phyloP scores from a whole-genome alignment of 2,329 filamentous ascomycete genomes.

The Trichoderma gracile region DNA sequence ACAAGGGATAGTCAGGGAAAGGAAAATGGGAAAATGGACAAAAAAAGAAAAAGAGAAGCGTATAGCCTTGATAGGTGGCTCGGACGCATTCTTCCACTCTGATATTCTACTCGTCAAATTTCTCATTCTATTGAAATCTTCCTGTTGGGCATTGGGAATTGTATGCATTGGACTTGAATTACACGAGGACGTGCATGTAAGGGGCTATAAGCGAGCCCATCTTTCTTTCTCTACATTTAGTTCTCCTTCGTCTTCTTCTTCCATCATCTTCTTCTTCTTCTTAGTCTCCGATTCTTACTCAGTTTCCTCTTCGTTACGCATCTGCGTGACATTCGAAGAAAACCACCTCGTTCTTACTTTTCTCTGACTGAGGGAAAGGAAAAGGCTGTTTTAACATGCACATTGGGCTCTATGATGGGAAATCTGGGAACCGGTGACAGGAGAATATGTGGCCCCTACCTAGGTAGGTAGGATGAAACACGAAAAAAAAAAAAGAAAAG shows the following conservation, averaged over 20 bases:
- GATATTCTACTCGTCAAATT: not conserved
- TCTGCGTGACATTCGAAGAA: too few relatives aligned
- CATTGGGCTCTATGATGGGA: too few relatives aligned
- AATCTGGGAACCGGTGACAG: too few relatives aligned
- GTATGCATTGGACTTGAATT: not conserved
- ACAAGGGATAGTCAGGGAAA: not conserved
- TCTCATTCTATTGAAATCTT: not conserved
- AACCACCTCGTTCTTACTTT: too few relatives aligned
- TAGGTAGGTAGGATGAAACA: too few relatives aligned
- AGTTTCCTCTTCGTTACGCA: not conserved
- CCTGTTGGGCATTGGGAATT: too few relatives aligned
- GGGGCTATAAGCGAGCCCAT: not conserved
- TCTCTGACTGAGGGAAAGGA: too few relatives aligned
- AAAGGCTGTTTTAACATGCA: too few relatives aligned
- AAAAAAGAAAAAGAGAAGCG: not conserved
- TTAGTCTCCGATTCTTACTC: not conserved
- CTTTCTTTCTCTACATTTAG: not conserved
- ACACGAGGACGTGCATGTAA: conserved; percentile 1
- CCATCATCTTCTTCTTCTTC: too few relatives aligned
- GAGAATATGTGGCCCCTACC: too few relatives aligned
- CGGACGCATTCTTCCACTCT: not conserved
- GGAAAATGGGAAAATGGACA: not conserved
- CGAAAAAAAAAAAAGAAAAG: too few relatives aligned
- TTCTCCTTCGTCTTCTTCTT: not conserved
- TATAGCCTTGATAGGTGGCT: not conserved